Evolutionary conservation across 2,329 filamentous ascomycete genomes (phyloP).

Genomic region (Fusarium sororula): DNA sequence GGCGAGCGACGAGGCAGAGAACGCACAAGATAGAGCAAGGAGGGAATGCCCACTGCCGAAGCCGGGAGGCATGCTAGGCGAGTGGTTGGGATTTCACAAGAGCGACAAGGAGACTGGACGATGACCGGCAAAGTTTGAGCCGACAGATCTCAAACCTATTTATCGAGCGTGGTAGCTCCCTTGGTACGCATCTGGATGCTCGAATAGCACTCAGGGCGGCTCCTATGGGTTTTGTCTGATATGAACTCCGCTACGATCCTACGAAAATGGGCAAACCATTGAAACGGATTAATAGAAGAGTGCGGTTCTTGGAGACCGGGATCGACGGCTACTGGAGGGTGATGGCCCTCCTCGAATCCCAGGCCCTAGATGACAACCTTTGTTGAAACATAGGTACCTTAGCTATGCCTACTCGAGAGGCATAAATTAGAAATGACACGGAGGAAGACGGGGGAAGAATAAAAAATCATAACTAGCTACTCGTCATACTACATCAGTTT

Average conservation of each 20-base stretch:
- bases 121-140: slow-evolving; percentile 33
- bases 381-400: background rate
- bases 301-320: background rate
- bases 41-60: slow-evolving; percentile 94
- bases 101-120: slow-evolving; percentile 37
- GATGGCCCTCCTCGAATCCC: background rate
- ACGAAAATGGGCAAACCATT: background rate
- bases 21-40: slow-evolving; percentile 54
- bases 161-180: background rate
- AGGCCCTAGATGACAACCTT: slow-evolving; percentile 10
- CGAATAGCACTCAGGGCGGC: background rate
- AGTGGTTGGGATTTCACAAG: slow-evolving; percentile 75
- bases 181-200: background rate
- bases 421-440: background rate
- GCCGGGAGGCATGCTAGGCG: slow-evolving; percentile 79
- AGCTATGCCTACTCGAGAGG: background rate
- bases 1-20: slow-evolving; percentile 48
- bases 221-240: background rate
- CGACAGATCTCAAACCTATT: background rate
- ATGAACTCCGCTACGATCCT: background rate
- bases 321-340: background rate
- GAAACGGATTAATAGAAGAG: background rate
- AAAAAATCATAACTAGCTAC: background rate
- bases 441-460: background rate
- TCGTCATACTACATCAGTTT: background rate